phyloP scores from a whole-genome alignment of 345 rosid genomes.

The Sisymbrium irio region DNA sequence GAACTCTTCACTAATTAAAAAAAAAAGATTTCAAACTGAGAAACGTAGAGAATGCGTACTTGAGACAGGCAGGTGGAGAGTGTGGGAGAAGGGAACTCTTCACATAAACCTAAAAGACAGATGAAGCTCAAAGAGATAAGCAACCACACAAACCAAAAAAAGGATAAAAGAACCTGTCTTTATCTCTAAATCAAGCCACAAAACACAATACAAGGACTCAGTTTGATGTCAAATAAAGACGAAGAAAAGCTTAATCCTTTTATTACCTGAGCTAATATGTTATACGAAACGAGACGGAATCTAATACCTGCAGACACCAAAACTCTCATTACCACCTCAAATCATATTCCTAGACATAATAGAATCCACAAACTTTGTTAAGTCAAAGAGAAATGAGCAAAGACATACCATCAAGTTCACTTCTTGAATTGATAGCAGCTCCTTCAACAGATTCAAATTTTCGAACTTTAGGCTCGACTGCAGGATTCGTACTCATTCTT shows the following conservation, averaged over 20 bases:
- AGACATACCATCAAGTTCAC: slow-evolving; percentile 50
- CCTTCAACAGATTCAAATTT: slow-evolving; percentile 58
- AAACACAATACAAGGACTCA: background rate
- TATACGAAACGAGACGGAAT: slow-evolving; percentile 66
- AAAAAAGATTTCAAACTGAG: background rate
- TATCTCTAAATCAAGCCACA: background rate
- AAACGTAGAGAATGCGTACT: slow-evolving; percentile 40
- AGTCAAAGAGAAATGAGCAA: background rate
- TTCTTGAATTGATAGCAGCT: slow-evolving; percentile 37
- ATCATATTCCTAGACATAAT: background rate
- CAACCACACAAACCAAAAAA: background rate
- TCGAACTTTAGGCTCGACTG: slow-evolving; percentile 32
- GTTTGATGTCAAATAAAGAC: background rate
- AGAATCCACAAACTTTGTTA: background rate
- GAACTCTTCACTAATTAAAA: background rate
- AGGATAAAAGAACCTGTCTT: background rate
- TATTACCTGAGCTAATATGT: slow-evolving; percentile 69
- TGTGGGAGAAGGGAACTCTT: slow-evolving; percentile 70
- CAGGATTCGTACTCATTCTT: slow-evolving; percentile 54
- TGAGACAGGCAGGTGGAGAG: slow-evolving; percentile 81
- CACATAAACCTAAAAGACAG: slow-evolving; percentile 59
- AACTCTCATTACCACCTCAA: background rate
- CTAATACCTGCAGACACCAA: slow-evolving; percentile 42
- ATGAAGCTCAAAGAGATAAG: slow-evolving; percentile 1
- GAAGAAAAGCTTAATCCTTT: background rate